Conservation (phyloP, 768 basidiomycete species). For the Albatrellus ellisii region DNA sequence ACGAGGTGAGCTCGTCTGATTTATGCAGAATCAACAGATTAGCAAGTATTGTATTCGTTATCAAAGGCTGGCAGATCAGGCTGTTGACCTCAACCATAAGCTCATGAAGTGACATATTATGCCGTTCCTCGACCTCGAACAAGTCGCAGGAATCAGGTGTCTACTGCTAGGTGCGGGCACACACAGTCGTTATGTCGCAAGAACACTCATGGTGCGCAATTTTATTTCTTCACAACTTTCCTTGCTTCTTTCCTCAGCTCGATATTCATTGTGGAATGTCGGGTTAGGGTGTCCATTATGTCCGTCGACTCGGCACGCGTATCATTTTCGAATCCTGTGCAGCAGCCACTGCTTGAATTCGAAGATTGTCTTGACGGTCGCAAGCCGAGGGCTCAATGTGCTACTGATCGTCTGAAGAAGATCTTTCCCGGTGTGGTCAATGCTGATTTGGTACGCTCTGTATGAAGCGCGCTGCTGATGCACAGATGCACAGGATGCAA, state of each 20-base stretch:
- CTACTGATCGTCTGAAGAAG: conserved; percentile 71
- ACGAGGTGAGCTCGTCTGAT: conserved; percentile 37
- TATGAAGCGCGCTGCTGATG: not conserved
- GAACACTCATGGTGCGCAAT: conserved; percentile 69
- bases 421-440: conserved; percentile 92
- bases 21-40: no score
- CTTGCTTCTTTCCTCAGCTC: not conserved
- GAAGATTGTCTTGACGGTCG: conserved; percentile 88
- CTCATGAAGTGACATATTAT: conserved; percentile 97
- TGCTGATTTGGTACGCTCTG: no score
- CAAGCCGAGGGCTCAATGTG: conserved; percentile 85
- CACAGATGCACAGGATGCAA: conserved; percentile 54
- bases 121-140: conserved; percentile 79
- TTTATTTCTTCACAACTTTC: no score
- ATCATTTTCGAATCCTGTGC: conserved; percentile 94
- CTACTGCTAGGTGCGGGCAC: conserved; percentile 91
- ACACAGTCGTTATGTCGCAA: conserved; percentile 88
- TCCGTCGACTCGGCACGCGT: conserved; percentile 85
- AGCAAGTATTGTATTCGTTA: no score
- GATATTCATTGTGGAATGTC: no score
- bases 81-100: conserved; percentile 92
- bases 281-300: conserved; percentile 97
- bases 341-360: conserved; percentile 93
- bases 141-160: conserved; percentile 66
- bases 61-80: conserved; percentile 92